Base-by-base conservation (phyloP, 2,329 filamentous ascomycete genomes). In the Phyllosticta ampelicida region DNA sequence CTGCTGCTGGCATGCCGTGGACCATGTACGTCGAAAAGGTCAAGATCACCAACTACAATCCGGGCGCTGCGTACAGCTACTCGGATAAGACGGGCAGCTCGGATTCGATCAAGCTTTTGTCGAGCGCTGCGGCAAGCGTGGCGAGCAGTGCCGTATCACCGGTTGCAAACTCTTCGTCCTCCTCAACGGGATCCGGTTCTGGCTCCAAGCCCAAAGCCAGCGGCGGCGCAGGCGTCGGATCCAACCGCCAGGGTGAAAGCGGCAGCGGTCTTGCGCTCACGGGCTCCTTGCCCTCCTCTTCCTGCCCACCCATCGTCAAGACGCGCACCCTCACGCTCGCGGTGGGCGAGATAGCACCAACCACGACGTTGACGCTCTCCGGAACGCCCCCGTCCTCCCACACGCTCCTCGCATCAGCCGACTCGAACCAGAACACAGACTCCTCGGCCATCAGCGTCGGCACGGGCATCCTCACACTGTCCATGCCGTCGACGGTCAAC, bases 21-120 rank as follows among this genome's bases (percentile, higher is more conserved):
- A 74, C 69, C 60, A 80, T 81, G 78, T 74, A 71, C 49, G 77
- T 81, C 57, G 72, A 78, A 66, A 71, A 65, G 52, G 73, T 81
- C 62, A 75, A 73, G 60, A 74, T 82, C 63, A 73, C 71, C 60
- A 80, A 81, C 71, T 77, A 77, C 70, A 75, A 76, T 61, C 78
- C 78, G 8, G 78, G 74, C 23, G 73, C 68, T 48, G 69, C 73
- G 54, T 82, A 82, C 71, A 67, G 73, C 61, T 82, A 75, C 67
- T 70, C 69, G 54, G 79, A 81, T 68, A 69, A 70, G 63, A 71
- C 71, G 16, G 79, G 79, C 49, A 68, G 64, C 57, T 79, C 66
- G 59, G 61, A 78, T 61, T 77, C 74, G 65, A 82, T 81, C 67
- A 71, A 77, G 61, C 44, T 58, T 29, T 13, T 48, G 48, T 26